These are phyloP conservation scores for Populus tremula DNA, from an alignment of 345 rosid species.

Conservation along the genomic window DNA sequence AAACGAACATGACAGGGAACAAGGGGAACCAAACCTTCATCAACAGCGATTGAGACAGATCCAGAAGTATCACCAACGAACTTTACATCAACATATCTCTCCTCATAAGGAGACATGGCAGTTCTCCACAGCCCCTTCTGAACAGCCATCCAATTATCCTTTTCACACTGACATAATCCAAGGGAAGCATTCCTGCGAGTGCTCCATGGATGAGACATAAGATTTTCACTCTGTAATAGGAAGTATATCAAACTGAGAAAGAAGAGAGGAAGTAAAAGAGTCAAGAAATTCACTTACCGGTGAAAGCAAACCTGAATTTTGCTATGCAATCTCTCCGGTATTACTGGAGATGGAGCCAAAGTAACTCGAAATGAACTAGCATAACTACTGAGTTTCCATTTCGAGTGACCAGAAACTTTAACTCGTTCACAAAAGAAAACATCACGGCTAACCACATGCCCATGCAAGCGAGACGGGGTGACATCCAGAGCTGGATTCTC, in stretches of 20 bases:
- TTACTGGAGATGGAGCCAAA: slow-evolving; percentile 46
- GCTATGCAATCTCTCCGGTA: slow-evolving; percentile 54
- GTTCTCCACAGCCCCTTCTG: slow-evolving; percentile 65
- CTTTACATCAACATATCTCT: slow-evolving; percentile 71
- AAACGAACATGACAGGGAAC: not conserved
- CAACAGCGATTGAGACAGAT: slow-evolving; percentile 43
- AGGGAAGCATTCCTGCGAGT: slow-evolving; percentile 67
- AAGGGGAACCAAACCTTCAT: slow-evolving; percentile 49
- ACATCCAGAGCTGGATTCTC: slow-evolving; percentile 51
- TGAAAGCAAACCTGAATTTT: slow-evolving; percentile 77
- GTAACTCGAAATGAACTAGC: slow-evolving; percentile 54
- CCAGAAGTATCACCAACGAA: slow-evolving; percentile 46
- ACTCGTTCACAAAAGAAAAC: slow-evolving; percentile 63
- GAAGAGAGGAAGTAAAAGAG: not conserved
- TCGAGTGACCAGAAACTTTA: slow-evolving; percentile 61
- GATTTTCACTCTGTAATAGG: not conserved
- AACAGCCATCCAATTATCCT: slow-evolving; percentile 65
- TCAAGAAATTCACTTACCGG: slow-evolving; percentile 45
- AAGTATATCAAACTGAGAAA: not conserved
- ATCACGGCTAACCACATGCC: slow-evolving; percentile 18
- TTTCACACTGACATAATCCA: slow-evolving; percentile 62
- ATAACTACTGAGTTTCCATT: slow-evolving; percentile 60
- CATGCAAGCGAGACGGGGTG: slow-evolving; percentile 33
- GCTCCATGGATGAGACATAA: slow-evolving; percentile 2
- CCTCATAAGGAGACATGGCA: slow-evolving; percentile 73